Conservation (phyloP, 208 protist genomes). For the Trichomonas tenax region DNA sequence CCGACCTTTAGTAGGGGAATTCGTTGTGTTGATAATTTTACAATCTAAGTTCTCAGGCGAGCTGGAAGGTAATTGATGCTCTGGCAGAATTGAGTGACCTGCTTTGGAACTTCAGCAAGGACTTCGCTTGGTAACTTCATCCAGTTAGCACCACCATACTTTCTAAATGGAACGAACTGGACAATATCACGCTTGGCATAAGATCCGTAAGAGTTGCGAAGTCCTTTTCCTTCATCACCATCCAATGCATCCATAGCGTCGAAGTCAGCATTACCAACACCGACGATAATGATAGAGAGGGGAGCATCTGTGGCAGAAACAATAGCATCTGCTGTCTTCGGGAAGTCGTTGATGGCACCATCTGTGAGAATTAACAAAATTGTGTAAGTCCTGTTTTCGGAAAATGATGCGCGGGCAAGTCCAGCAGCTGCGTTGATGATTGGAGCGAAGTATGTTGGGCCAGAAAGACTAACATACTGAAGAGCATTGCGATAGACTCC, state of each 20-base stretch:
- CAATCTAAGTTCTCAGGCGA: too few species aligned
- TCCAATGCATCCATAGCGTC: constrained; percentile 62
- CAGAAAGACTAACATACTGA: constrained; percentile 31
- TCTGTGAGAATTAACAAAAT: constrained; percentile 68
- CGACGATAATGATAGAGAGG: constrained; percentile 68
- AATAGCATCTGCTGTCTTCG: not conserved
- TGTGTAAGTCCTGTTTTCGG: constrained; percentile 43
- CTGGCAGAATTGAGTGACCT: not conserved
- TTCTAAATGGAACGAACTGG: constrained; percentile 27
- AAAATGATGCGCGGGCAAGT: constrained; percentile 28
- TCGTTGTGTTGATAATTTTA: too few species aligned
- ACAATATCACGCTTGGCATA: constrained; percentile 23
- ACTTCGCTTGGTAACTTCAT: not conserved
- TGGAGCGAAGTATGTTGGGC: constrained; percentile 49
- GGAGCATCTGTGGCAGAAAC: constrained; percentile 52
- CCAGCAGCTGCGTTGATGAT: constrained; percentile 38
- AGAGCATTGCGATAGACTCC: constrained; percentile 41
- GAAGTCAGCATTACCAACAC: constrained; percentile 65
- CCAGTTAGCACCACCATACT: not conserved
- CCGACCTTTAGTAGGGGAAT: too few species aligned
- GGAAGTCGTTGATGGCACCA: constrained; percentile 51
- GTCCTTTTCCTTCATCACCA: constrained; percentile 48
- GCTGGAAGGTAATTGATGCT: not conserved
- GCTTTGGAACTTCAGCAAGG: not conserved
- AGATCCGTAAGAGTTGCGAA: not conserved